phyloP scores from a whole-genome alignment of 495 filamentous ascomycete species.

The Tetracladium setigerum region DNA sequence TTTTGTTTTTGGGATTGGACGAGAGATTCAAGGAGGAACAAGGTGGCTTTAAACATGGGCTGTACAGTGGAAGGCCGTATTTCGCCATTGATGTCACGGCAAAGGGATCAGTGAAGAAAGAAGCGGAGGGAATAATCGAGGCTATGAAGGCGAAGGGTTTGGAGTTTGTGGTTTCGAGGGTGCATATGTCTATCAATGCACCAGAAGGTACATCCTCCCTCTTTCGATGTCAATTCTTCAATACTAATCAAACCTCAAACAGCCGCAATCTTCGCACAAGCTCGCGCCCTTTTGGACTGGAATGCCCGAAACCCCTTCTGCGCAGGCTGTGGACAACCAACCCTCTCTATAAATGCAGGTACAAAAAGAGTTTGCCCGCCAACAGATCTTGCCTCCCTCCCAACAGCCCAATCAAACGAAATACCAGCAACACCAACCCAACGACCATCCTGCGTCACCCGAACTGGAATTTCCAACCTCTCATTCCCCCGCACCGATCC shows the following conservation, averaged over 20 bases:
- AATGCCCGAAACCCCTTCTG: constrained; percentile 91
- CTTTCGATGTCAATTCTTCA: not conserved
- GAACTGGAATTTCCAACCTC: constrained; percentile 70
- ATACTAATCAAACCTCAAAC: constrained; percentile 9
- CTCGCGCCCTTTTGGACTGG: constrained; percentile 88
- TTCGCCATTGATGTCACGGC: constrained; percentile 90
- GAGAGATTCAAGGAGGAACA: constrained; percentile 43
- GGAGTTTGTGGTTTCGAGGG: constrained; percentile 50
- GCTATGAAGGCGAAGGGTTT: constrained; percentile 50
- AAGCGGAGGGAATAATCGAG: constrained; percentile 29
- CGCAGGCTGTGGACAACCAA: constrained; percentile 75
- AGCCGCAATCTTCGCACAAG: constrained; percentile 91
- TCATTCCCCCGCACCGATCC: constrained; percentile 92
- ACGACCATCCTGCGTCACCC: constrained; percentile 66
- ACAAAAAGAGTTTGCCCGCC: constrained; percentile 88
- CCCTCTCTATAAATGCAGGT: constrained; percentile 79
- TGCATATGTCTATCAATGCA: constrained; percentile 40
- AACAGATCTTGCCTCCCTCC: constrained; percentile 70
- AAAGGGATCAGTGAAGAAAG: constrained; percentile 42
- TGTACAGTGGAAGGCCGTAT: constrained; percentile 68
- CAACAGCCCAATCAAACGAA: constrained; percentile 50
- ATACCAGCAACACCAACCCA: constrained; percentile 25
- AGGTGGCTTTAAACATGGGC: constrained; percentile 23
- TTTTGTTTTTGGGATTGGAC: constrained; percentile 85
- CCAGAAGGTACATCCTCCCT: constrained; percentile 46